Base-by-base conservation (phyloP, 805 yeast species). In the Metschnikowia noctiluminum region DNA sequence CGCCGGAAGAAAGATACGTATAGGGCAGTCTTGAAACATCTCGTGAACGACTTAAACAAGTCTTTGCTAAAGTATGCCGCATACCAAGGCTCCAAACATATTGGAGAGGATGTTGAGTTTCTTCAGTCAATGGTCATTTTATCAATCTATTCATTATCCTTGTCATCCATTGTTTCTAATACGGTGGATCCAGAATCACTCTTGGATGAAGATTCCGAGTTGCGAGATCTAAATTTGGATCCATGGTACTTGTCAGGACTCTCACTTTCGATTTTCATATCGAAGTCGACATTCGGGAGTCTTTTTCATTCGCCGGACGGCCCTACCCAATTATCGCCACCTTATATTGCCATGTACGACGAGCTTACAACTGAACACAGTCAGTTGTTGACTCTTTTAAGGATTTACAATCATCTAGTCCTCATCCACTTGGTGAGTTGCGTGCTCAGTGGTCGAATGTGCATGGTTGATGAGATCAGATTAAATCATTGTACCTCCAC, bases 351-450 rank as follows among this genome's bases (percentile, higher is more conserved):
- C 55, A 42, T 45, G 39, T 15, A 41, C 35, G 42, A 50, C n/a
- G 30, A 62, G 27, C 32, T 37, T 43, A 47, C 65, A 13, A 59
- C 67, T n/a, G 55, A 68, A n/a, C 65, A 63, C 36, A 69, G 66
- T 40, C 80, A 77, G 54, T 74, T 75, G 43, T 65, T 83, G 37
- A 78, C 87, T 0, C 69, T 80, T 5, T 77, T 81, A 53, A 69
- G 94, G 40, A 74, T 86, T 8, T 85, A 88, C 80, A 87, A 87
- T 63, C 90, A 85, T 54, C 68, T 87, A 46, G 77, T 83, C 28
- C 67, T 87, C 45, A 85, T 79, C 3, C 94, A 87, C 57, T 59
- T 86, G 49, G 79, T 81, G n/a, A 77, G 80, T 59, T 81, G 89
- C 56, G 74, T 84, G 10, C 73, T 82, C 54, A 76, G 84, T 2